phyloP scores from a whole-genome alignment of 1,284 basidiomycete species.

The Naganishia albida region DNA sequence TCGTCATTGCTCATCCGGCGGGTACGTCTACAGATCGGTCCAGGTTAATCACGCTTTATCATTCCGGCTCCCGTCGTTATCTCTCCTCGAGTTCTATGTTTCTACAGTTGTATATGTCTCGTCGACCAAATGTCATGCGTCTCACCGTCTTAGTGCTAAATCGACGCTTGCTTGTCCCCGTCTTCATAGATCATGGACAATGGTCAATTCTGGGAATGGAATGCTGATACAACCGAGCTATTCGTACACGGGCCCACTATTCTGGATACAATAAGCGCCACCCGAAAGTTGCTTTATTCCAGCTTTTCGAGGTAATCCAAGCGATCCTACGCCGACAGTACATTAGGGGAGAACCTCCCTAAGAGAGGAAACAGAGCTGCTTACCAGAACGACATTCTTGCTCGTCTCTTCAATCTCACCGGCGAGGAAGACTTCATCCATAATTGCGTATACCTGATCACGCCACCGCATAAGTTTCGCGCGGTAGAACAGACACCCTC shows the following conservation, averaged over 20 bases:
- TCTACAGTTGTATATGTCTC: conserved; percentile 13
- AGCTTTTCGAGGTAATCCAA: conserved; percentile 88
- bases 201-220: neutral
- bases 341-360: neutral
- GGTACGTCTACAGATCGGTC: conserved; percentile 5
- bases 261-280: neutral
- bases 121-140: neutral
- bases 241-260: neutral
- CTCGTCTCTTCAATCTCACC: conserved; percentile 98
- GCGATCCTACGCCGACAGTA: conserved; percentile 57
- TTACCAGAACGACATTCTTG: conserved; percentile 81
- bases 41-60: conserved; percentile 6
- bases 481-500: neutral
- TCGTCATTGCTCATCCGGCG: neutral
- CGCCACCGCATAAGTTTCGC: neutral
- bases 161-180: neutral
- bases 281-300: conserved; percentile 58
- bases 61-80: neutral
- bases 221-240: conserved; percentile 5
- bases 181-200: conserved; percentile 1
- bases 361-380: neutral
- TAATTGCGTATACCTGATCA: conserved; percentile 86
- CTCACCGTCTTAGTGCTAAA: neutral
- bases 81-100: neutral
- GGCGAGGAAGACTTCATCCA: conserved; percentile 98